Evolutionary conservation across 108 stramenopile species (phyloP), one percentile per base, ranked within the genome.

Genomic region (Nannochloropsis salina): DNA sequence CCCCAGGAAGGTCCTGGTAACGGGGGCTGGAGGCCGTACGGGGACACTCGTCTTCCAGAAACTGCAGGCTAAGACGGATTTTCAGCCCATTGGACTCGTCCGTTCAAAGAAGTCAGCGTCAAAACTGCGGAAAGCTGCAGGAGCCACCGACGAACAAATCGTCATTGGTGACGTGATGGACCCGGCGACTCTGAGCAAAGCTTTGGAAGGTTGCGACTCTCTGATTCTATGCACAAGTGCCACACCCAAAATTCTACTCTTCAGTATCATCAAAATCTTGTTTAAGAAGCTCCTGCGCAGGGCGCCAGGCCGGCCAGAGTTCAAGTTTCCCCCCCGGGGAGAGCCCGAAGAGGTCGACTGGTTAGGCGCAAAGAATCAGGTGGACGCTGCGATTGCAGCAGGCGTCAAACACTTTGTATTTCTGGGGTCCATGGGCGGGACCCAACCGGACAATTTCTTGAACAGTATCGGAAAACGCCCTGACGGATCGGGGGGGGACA

Each of bases 371-470:
- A 96, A 95, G 91, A 93, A 93, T 83, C 93, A 94, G 83, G 94
- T 96, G 80, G 95, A 96, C 87, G 94, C 93, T 1, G 96, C 96
- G 44, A 93, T 94, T 87, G 90, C 87, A 51, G 81, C 93, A n/a
- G 94, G 94, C 20, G 91, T 92, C 40, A 93, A 93, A 45, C 94
- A 94, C 47, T 92, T 95, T 44, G 95, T 95, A 2, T 43, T 94
- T 45, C 93, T 94, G 87, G 84, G 92, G 9, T 88, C 86, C 45
- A 94, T 94, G 95, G 95, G 95, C 43, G 95, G 94, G n/a, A 94
- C 94, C n/a, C 93, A 96, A 86, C 92, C 93, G 18, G 91, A 92
- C 22, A 94, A 96, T 86, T 95, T 95, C 86, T 84, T 96, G 42
- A 96, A 96, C 86, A 88, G 87, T 31, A 94, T 96, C 44, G 96